Evolutionary conservation across 768 basidiomycete genomes (phyloP).

Genomic region (Panus rudis): DNA sequence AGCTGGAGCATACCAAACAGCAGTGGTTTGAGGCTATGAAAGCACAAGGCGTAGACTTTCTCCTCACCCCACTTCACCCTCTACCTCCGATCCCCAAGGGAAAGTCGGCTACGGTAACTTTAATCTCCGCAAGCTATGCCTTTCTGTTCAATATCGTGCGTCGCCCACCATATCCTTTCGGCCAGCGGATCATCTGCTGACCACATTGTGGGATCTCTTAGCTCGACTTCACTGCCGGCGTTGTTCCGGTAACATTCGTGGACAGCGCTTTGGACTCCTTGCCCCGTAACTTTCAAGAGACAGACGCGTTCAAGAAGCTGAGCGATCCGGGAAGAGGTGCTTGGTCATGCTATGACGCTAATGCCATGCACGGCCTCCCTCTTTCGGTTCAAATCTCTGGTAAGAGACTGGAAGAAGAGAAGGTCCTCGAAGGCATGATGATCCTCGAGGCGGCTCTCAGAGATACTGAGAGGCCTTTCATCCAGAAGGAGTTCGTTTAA

Average conservation of each 20-base stretch:
- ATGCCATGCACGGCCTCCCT: conserved; percentile 38
- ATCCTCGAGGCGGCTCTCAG: conserved; percentile 25
- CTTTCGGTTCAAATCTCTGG: conserved; percentile 39
- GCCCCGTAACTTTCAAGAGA: conserved; percentile 16
- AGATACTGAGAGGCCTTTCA: conserved; percentile 7
- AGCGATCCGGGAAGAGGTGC: conserved; percentile 33
- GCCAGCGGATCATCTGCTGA: not conserved
- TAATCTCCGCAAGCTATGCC: conserved; percentile 26
- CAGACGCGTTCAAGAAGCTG: conserved; percentile 15
- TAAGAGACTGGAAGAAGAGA: conserved; percentile 39
- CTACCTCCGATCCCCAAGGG: conserved; percentile 31
- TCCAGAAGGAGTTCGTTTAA: conserved; percentile 12
- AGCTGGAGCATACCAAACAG: conserved; percentile 20
- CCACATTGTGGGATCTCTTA: conserved; percentile 8
- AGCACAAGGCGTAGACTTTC: conserved; percentile 27
- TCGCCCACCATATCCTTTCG: not conserved
- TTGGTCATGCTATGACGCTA: conserved; percentile 35
- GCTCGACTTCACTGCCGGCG: conserved; percentile 40
- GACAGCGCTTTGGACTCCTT: conserved; percentile 27
- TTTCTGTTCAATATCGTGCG: conserved; percentile 41
- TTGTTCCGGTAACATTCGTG: conserved; percentile 38
- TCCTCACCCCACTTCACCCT: conserved; percentile 33
- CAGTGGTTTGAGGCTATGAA: conserved; percentile 19
- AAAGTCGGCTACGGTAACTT: conserved; percentile 22
- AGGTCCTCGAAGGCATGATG: conserved; percentile 39